Conservation (phyloP, 106 monocot species). For the Phalaenopsis equestris region DNA sequence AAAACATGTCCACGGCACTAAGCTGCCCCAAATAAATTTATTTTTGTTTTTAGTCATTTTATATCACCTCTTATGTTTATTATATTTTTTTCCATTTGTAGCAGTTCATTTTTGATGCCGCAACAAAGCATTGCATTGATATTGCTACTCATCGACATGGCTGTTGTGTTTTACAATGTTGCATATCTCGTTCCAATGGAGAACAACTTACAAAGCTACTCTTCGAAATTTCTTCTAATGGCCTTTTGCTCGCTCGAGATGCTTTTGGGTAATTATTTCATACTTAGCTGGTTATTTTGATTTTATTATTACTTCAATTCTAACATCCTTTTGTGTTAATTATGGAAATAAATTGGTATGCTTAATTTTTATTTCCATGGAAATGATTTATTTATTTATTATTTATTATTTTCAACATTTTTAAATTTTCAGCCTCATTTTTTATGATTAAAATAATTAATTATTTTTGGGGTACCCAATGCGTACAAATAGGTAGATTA, state of each 20-base stretch:
- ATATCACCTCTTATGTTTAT: not conserved
- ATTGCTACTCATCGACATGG: constrained; percentile 44
- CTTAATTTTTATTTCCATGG: too few species aligned
- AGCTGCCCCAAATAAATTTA: too few species aligned
- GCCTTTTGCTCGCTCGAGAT: constrained; percentile 39
- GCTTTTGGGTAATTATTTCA: constrained; percentile 40
- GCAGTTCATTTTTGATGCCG: constrained; percentile 54
- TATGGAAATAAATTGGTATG: too few species aligned
- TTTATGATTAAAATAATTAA: too few species aligned
- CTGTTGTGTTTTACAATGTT: constrained; percentile 41
- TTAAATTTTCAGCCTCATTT: too few species aligned
- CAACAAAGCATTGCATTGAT: constrained; percentile 33
- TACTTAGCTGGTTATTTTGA: not conserved
- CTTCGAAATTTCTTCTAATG: constrained; percentile 28
- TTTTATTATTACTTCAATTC: not conserved
- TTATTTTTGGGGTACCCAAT: too few species aligned
- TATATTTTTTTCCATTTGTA: constrained; percentile 7
- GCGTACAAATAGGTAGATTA: too few species aligned
- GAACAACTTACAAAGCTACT: constrained; percentile 15
- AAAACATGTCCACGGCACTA: too few species aligned
- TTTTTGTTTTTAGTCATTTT: too few species aligned
- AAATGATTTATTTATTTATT: too few species aligned
- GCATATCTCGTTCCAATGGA: constrained; percentile 30
- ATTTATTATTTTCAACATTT: too few species aligned
- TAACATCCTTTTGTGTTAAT: not conserved